phyloP scores from a whole-genome alignment of 2,329 filamentous ascomycete genomes.

The Uncinocarpus reesii region DNA sequence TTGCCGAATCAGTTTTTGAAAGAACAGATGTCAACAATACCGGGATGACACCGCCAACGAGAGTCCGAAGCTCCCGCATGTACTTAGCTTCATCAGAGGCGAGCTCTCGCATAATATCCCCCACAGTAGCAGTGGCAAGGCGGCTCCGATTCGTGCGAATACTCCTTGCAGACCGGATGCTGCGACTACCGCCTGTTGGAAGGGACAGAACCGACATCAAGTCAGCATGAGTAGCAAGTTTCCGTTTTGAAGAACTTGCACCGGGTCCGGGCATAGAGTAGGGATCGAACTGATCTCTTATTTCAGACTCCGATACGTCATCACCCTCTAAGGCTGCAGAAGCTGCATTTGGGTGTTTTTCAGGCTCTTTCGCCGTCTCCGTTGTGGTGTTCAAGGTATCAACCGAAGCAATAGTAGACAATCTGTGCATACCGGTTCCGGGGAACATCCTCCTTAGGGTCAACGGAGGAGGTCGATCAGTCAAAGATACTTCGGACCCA shows the following conservation, averaged over 20 bases:
- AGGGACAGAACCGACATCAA: constrained; percentile 82
- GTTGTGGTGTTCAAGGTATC: constrained; percentile 38
- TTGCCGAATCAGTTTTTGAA: constrained; percentile 55
- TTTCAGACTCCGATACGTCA: constrained; percentile 28
- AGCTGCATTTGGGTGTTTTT: not conserved
- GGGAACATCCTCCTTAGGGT: constrained; percentile 40
- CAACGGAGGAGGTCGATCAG: constrained; percentile 33
- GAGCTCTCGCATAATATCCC: constrained; percentile 70
- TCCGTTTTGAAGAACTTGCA: constrained; percentile 53
- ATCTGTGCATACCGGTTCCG: constrained; percentile 42
- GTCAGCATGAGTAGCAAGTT: constrained; percentile 84
- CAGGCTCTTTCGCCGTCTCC: not conserved
- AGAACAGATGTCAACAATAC: constrained; percentile 80
- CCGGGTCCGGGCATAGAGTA: constrained; percentile 39
- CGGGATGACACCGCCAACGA: constrained; percentile 91
- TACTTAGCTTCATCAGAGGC: constrained; percentile 77
- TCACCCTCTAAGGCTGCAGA: constrained; percentile 8
- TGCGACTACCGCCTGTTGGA: constrained; percentile 48
- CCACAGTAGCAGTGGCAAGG: constrained; percentile 56
- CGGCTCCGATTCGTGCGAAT: constrained; percentile 62
- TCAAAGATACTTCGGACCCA: constrained; percentile 29
- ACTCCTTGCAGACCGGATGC: constrained; percentile 66
- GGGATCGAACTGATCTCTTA: constrained; percentile 39
- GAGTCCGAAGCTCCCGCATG: constrained; percentile 76
- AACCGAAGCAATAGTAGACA: constrained; percentile 51